Percentiles rank a stretch among this genome's conserved stretches.
These are phyloP conservation scores for Auricularia sp. DNA, from an alignment of 768 basidiomycete genomes.

Conservation along the genomic window DNA sequence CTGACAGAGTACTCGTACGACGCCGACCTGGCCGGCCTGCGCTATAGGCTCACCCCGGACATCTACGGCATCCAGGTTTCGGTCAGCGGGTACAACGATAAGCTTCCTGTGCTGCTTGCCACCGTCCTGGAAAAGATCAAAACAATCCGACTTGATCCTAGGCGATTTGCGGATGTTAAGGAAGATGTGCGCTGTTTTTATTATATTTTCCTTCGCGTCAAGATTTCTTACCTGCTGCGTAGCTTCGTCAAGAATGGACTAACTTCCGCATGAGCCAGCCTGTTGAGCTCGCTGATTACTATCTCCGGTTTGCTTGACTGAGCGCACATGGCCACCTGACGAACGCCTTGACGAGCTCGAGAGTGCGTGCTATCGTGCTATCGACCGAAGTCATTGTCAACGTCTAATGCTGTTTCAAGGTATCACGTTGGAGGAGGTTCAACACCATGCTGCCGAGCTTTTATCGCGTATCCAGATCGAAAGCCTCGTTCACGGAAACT, in stretches of 20 bases:
- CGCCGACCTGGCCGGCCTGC: constrained; percentile 82
- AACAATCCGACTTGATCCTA: constrained; percentile 26
- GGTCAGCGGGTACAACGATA: constrained; percentile 42
- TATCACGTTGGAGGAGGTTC: constrained; percentile 60
- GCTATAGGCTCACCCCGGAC: constrained; percentile 55
- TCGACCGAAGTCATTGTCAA: too few relatives aligned
- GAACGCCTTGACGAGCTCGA: constrained; percentile 70
- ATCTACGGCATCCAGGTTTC: constrained; percentile 46
- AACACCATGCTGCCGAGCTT: constrained; percentile 46
- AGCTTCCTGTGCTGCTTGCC: constrained; percentile 34
- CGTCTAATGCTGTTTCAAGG: constrained; percentile 29
- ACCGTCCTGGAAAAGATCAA: constrained; percentile 33
- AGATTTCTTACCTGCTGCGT: neutral
- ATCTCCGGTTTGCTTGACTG: constrained; percentile 53
- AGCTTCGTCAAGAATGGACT: constrained; percentile 70
- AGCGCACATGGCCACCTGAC: constrained; percentile 62
- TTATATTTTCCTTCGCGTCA: neutral
- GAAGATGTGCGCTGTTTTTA: constrained; percentile 31
- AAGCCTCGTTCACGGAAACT: constrained; percentile 74
- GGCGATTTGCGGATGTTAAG: constrained; percentile 33
- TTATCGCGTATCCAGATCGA: constrained; percentile 58
- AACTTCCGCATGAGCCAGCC: constrained; percentile 85
- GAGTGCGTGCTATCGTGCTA: constrained; percentile 34
- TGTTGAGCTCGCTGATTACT: constrained; percentile 70
- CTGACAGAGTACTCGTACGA: constrained; percentile 87